Conservation (phyloP, 331 rosid species). For the Rhamnella rubrinervis region DNA sequence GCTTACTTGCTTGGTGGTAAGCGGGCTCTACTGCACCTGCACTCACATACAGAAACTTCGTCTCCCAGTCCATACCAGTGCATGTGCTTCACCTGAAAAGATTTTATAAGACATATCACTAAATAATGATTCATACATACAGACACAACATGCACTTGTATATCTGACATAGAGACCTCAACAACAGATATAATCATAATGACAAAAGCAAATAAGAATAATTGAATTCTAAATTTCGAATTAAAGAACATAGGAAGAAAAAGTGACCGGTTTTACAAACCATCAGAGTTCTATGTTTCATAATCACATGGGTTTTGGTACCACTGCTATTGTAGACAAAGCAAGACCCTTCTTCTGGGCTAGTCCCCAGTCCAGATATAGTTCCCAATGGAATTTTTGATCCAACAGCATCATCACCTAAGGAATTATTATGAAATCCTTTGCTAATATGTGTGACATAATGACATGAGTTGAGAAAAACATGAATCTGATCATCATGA, state of each 20-base stretch:
- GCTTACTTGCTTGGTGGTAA: slow-evolving; percentile 95
- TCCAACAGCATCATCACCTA: slow-evolving; percentile 34
- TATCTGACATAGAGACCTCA: not conserved
- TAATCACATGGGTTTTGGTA: slow-evolving; percentile 70
- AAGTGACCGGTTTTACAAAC: slow-evolving; percentile 42
- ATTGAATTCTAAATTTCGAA: not conserved
- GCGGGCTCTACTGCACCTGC: slow-evolving; percentile 89
- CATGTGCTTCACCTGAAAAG: slow-evolving; percentile 87
- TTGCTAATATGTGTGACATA: slow-evolving; percentile 27
- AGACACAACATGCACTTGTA: too few relatives aligned
- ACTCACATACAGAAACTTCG: slow-evolving; percentile 76
- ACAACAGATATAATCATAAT: not conserved
- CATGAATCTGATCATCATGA: slow-evolving; percentile 74
- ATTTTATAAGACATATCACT: not conserved
- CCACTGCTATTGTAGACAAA: slow-evolving; percentile 64
- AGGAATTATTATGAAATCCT: slow-evolving; percentile 32
- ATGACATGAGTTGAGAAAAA: slow-evolving; percentile 56
- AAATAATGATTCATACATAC: not conserved
- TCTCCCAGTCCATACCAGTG: slow-evolving; percentile 85
- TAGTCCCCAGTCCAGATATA: slow-evolving; percentile 79
- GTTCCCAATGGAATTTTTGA: slow-evolving; percentile 69
- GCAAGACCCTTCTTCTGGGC: slow-evolving; percentile 84
- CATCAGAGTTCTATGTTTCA: slow-evolving; percentile 94
- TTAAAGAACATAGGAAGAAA: not conserved
- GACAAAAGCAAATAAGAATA: not conserved